Evolutionary conservation across 1,284 basidiomycete genomes (phyloP).

Genomic region (Marasmius oreades): DNA sequence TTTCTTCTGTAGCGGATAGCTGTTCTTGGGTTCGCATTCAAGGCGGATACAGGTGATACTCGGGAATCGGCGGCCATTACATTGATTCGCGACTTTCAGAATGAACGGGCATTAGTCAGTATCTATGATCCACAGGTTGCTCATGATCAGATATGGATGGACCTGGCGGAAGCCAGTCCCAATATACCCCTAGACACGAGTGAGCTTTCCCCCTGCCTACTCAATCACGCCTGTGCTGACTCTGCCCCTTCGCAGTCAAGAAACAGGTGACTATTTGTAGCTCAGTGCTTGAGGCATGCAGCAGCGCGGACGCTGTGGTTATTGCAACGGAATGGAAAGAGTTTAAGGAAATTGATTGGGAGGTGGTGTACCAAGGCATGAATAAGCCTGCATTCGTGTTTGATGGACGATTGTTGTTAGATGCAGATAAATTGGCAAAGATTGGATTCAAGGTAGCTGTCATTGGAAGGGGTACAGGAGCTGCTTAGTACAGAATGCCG

Average conservation of each 20-base stretch:
- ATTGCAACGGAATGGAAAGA: conserved; percentile 96
- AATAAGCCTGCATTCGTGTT: conserved; percentile 96
- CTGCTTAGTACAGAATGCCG: not conserved
- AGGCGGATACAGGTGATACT: conserved; percentile 95
- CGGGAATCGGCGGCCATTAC: conserved; percentile 97
- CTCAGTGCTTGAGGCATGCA: conserved; percentile 85
- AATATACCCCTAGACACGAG: conserved; percentile 51
- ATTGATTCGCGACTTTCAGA: conserved; percentile 90
- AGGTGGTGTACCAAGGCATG: conserved; percentile 82
- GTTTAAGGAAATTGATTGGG: conserved; percentile 92
- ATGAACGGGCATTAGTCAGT: conserved; percentile 83
- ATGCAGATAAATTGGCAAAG: conserved; percentile 72
- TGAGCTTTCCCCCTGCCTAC: conserved; percentile 33
- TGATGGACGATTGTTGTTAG: conserved; percentile 86
- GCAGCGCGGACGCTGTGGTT: conserved; percentile 88
- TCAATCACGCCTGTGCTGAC: not conserved
- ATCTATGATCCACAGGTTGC: conserved; percentile 92
- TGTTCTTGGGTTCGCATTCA: conserved; percentile 95
- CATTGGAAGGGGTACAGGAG: conserved; percentile 33
- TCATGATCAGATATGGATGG: conserved; percentile 70
- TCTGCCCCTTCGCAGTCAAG: conserved; percentile 53
- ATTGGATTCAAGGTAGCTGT: conserved; percentile 90
- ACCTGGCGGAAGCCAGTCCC: conserved; percentile 69
- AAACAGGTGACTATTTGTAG: conserved; percentile 80
- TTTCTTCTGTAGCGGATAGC: conserved; percentile 73